Evolutionary conservation across 192 early-diverging fungal species (phyloP).

Genomic region (Backusella macrospora): DNA sequence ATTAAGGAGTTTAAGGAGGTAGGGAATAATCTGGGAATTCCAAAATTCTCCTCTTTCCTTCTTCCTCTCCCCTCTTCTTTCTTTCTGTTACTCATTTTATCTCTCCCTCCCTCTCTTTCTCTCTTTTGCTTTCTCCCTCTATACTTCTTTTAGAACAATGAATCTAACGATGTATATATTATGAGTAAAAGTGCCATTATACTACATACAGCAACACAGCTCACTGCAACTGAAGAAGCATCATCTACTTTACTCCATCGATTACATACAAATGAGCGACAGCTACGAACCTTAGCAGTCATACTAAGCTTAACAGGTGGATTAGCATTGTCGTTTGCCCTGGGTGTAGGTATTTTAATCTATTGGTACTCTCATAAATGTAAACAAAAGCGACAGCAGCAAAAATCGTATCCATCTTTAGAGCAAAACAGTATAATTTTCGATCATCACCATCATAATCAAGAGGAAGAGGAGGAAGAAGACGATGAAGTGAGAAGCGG

Average conservation of each 20-base stretch:
- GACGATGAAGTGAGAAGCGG: too few species aligned
- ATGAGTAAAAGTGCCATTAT: constrained; percentile 12
- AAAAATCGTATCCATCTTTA: neutral
- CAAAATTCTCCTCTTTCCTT: constrained; percentile 8
- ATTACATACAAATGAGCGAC: constrained; percentile 22
- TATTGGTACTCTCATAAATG: constrained; percentile 23
- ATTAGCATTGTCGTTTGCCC: constrained; percentile 16
- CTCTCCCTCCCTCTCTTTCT: neutral
- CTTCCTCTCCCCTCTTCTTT: too few species aligned
- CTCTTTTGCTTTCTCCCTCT: neutral
- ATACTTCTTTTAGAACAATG: constrained; percentile 2
- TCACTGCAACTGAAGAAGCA: constrained; percentile 4
- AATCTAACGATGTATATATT: constrained; percentile 11
- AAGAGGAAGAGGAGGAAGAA: too few species aligned
- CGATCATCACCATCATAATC: neutral
- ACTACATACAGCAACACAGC: constrained; percentile 8
- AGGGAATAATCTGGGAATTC: constrained; percentile 12
- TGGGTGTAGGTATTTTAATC: constrained; percentile 16
- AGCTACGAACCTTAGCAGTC: constrained; percentile 15
- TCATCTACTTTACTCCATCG: constrained; percentile 18
- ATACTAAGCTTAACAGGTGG: constrained; percentile 17
- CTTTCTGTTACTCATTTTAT: neutral
- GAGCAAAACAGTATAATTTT: neutral
- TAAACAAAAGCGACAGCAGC: constrained; percentile 3
- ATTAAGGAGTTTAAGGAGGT: constrained; percentile 4